Conservation (phyloP, 805 yeast genomes). For the Wickerhamomyces sydowiorum region DNA sequence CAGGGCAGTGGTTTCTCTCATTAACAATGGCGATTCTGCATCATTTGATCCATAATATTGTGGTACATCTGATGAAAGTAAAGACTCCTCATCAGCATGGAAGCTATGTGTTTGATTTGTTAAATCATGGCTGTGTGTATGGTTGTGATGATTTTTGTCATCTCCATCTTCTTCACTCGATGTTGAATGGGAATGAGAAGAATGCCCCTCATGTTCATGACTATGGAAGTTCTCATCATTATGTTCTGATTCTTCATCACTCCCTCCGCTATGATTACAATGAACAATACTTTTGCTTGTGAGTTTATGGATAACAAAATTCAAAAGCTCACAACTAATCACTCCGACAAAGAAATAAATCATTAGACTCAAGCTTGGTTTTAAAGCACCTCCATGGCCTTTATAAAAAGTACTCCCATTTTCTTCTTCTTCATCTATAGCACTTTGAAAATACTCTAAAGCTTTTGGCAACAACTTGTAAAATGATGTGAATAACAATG, state of each 20-base stretch:
- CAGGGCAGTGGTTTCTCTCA: conserved; percentile 1
- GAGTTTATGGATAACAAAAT: conserved; percentile 59
- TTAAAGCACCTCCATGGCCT: conserved; percentile 13
- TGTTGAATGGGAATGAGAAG: conserved; percentile 6
- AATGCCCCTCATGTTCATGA: conserved; percentile 12
- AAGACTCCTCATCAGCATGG: conserved; percentile 3
- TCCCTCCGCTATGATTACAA: conserved; percentile 58
- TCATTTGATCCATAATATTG: not conserved
- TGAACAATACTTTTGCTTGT: conserved; percentile 84
- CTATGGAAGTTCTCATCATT: conserved; percentile 11
- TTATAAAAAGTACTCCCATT: conserved; percentile 3
- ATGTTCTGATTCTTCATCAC: conserved; percentile 18
- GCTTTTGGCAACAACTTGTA: conserved; percentile 75
- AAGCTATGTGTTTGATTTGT: not conserved
- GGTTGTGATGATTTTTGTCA: conserved; percentile 2
- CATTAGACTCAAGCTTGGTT: conserved; percentile 33
- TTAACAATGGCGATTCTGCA: not conserved
- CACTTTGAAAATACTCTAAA: conserved; percentile 33
- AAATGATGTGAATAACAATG: conserved; percentile 72
- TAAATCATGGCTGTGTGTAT: not conserved
- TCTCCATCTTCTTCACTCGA: conserved; percentile 3
- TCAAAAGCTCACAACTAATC: conserved; percentile 50
- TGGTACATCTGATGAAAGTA: not conserved
- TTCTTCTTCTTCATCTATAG: conserved; percentile 11
- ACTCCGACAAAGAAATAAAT: conserved; percentile 55